Evolutionary conservation across 768 basidiomycete genomes (phyloP).

Genomic region (Hydnomerulius pinastri): DNA sequence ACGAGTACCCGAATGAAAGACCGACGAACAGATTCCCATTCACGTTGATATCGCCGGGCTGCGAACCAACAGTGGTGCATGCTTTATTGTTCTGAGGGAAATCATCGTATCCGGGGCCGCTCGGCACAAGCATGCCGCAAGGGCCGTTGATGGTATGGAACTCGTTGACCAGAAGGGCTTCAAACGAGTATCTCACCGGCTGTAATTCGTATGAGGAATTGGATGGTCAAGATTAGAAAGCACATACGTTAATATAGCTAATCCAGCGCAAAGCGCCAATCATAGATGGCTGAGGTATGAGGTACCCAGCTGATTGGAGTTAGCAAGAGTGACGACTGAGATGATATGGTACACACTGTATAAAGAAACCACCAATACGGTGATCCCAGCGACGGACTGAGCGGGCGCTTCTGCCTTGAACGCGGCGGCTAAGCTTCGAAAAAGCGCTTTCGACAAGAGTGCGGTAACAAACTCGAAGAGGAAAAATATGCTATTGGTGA

Average conservation of each 20-base stretch:
- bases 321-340: slow-evolving; percentile 2
- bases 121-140: slow-evolving; percentile 61
- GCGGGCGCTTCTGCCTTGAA: slow-evolving; percentile 63
- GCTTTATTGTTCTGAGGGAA: slow-evolving; percentile 66
- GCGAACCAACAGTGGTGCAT: slow-evolving; percentile 70
- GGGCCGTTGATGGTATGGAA: slow-evolving; percentile 68
- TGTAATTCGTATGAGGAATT: slow-evolving; percentile 2
- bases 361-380: slow-evolving; percentile 57
- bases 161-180: slow-evolving; percentile 77
- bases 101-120: slow-evolving; percentile 61
- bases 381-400: slow-evolving; percentile 56
- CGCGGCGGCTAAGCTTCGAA: slow-evolving; percentile 64
- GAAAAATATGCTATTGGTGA: slow-evolving; percentile 49
- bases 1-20: slow-evolving; percentile 43
- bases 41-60: slow-evolving; percentile 60
- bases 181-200: slow-evolving; percentile 68
- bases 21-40: slow-evolving; percentile 58
- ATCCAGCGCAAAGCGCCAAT: slow-evolving; percentile 73
- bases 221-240: slow-evolving; percentile 32
- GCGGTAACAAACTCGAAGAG: slow-evolving; percentile 60
- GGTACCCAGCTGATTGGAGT: slow-evolving; percentile 44
- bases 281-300: slow-evolving; percentile 62
- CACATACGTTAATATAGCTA: slow-evolving; percentile 57
- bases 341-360: slow-evolving; percentile 26
- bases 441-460: slow-evolving; percentile 74